phyloP scores from a whole-genome alignment of 78 protist genomes.

The Tieghemostelium lacteum region DNA sequence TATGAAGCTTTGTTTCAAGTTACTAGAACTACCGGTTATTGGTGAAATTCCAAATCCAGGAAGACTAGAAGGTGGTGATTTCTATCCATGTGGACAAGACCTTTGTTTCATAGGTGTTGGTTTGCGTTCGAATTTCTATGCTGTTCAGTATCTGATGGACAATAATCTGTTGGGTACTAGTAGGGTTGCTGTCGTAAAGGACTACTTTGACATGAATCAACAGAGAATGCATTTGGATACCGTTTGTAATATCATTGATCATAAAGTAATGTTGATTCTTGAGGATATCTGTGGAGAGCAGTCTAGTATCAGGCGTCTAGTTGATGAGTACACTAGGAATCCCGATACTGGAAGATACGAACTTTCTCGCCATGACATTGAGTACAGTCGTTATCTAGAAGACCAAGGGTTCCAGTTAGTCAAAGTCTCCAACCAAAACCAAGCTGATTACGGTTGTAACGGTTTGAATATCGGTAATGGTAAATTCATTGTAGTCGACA shows the following conservation, averaged over 20 bases:
- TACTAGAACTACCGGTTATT: slow-evolving; percentile 88
- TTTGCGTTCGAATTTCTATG: slow-evolving; percentile 83
- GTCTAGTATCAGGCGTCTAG: slow-evolving; percentile 78
- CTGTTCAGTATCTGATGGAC: slow-evolving; percentile 85
- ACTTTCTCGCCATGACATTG: slow-evolving; percentile 63
- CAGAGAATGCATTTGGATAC: slow-evolving; percentile 96
- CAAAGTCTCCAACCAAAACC: slow-evolving; percentile 79
- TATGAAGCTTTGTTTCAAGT: slow-evolving; percentile 84
- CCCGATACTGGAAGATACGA: slow-evolving; percentile 51
- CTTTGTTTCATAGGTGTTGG: slow-evolving; percentile 92
- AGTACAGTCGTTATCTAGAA: slow-evolving; percentile 70
- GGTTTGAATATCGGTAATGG: slow-evolving; percentile 91
- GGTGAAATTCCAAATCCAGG: slow-evolving; percentile 90
- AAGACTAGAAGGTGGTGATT: slow-evolving; percentile 89
- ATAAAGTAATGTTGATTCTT: slow-evolving; percentile 51
- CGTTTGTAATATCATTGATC: slow-evolving; percentile 83
- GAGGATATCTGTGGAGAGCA: slow-evolving; percentile 83
- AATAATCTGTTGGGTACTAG: slow-evolving; percentile 88
- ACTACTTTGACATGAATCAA: slow-evolving; percentile 88
- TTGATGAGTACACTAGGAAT: slow-evolving; percentile 83
- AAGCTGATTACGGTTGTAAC: slow-evolving; percentile 90
- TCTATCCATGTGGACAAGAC: slow-evolving; percentile 86
- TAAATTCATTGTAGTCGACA: slow-evolving; percentile 85
- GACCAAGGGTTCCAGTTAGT: slow-evolving; percentile 88
- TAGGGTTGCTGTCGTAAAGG: slow-evolving; percentile 91